These are phyloP conservation scores for Pyrenochaeta sp. DNA, from an alignment of 2,329 filamentous ascomycete genomes.

Conservation along the genomic window DNA sequence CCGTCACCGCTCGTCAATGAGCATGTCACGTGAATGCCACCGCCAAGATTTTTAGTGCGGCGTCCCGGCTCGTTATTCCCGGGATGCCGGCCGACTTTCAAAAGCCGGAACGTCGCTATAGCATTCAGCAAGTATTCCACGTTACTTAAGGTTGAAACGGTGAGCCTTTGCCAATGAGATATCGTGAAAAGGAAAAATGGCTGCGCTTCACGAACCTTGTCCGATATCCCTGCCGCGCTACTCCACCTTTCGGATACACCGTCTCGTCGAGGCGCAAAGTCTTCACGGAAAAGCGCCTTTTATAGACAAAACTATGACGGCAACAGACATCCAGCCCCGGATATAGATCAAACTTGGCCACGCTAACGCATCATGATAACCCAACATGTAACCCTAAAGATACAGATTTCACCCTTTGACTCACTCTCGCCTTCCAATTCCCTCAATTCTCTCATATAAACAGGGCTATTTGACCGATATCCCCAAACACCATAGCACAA, in stretches of 20 bases:
- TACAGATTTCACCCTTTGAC: slow-evolving; percentile 11
- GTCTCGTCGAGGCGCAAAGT: slow-evolving; percentile 23
- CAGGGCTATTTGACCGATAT: not conserved
- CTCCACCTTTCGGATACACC: slow-evolving; percentile 33
- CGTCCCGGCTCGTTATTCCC: slow-evolving; percentile 7
- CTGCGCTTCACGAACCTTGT: slow-evolving; percentile 7
- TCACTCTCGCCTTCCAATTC: too few species aligned
- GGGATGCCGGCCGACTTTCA: too few species aligned
- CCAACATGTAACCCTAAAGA: slow-evolving; percentile 17
- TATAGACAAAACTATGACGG: slow-evolving; percentile 25
- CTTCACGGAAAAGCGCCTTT: slow-evolving; percentile 42
- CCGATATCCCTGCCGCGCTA: slow-evolving; percentile 22
- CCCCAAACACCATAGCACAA: not conserved
- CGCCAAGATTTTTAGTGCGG: slow-evolving; percentile 9
- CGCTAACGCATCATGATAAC: slow-evolving; percentile 19
- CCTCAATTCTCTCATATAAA: too few species aligned
- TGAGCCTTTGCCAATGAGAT: slow-evolving; percentile 4
- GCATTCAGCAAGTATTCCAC: too few species aligned
- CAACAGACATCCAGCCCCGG: slow-evolving; percentile 18
- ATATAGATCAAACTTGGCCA: slow-evolving; percentile 13
- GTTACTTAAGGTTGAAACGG: not conserved
- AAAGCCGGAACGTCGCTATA: too few species aligned
- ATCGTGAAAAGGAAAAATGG: not conserved
- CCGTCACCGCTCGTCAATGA: too few species aligned
- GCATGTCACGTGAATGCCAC: slow-evolving; percentile 21